These are phyloP conservation scores for Simmondsia chinensis DNA, from an alignment of 148 eudicot genomes.

Conservation along the genomic window DNA sequence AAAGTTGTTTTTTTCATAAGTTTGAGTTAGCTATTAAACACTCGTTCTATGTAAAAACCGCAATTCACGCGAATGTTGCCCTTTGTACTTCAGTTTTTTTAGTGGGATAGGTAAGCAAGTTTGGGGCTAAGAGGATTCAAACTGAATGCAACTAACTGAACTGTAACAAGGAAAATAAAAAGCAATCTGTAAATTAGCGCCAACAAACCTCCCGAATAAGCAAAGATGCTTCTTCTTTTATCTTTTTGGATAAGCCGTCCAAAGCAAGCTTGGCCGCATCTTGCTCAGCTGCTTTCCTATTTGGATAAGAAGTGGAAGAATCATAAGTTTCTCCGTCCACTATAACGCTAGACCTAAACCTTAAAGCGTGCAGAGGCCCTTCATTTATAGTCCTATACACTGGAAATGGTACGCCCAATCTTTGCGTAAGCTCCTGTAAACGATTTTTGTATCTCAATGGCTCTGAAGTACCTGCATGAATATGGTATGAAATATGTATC, in stretches of 20 bases:
- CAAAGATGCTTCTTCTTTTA: slow-evolving; percentile 24
- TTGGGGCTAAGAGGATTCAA: too few relatives aligned
- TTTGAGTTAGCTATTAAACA: too few relatives aligned
- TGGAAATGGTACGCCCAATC: slow-evolving; percentile 27
- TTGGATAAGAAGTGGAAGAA: slow-evolving; percentile 15
- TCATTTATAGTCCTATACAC: slow-evolving; percentile 29
- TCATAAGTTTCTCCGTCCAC: slow-evolving; percentile 42
- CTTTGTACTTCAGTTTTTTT: too few relatives aligned
- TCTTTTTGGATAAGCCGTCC: slow-evolving; percentile 16
- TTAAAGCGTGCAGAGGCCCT: slow-evolving; percentile 17
- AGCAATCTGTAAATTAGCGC: too few relatives aligned
- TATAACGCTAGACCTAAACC: slow-evolving; percentile 34
- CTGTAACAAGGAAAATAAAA: too few relatives aligned
- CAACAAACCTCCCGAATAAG: slow-evolving; percentile 33
- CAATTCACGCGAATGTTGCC: too few relatives aligned
- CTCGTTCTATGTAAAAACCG: too few relatives aligned
- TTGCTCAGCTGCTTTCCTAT: slow-evolving; percentile 48
- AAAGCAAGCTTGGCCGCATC: slow-evolving; percentile 48
- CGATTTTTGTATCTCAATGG: slow-evolving; percentile 20
- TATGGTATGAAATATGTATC: background rate
- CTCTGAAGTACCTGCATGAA: slow-evolving; percentile 21
- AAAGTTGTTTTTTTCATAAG: too few relatives aligned
- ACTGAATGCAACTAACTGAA: too few relatives aligned
- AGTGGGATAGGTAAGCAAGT: too few relatives aligned
- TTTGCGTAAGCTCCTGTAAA: slow-evolving; percentile 27